phyloP scores from a whole-genome alignment of 1,284 basidiomycete species.

The Cutaneotrichosporon cutaneum region DNA sequence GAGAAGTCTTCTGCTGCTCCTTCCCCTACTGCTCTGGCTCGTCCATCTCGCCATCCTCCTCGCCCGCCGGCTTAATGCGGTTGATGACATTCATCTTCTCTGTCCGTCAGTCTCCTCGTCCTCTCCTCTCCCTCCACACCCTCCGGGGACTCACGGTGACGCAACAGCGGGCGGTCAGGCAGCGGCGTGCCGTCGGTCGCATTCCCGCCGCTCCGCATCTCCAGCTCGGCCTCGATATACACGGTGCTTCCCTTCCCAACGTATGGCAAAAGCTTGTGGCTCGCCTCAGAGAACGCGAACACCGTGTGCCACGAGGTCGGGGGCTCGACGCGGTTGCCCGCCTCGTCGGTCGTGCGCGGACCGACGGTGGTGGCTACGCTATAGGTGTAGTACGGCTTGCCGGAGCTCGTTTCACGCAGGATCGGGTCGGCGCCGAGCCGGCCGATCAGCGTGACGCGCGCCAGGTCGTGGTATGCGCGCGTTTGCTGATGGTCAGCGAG shows the following conservation, averaged over 20 bases:
- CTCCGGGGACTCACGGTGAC: slow-evolving; percentile 39
- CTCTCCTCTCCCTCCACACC: neutral
- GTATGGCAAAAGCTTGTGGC: slow-evolving; percentile 30
- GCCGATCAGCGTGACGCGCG: slow-evolving; percentile 43
- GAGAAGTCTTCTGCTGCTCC: neutral
- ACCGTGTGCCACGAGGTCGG: slow-evolving; percentile 48
- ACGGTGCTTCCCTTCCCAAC: slow-evolving; percentile 46
- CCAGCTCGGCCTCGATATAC: slow-evolving; percentile 48
- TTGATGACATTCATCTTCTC: slow-evolving; percentile 36
- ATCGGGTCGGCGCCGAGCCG: slow-evolving; percentile 46
- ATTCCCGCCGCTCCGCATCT: slow-evolving; percentile 36
- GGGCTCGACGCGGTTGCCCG: slow-evolving; percentile 26
- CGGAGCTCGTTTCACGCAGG: slow-evolving; percentile 33
- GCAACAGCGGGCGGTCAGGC: slow-evolving; percentile 37
- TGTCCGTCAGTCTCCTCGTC: slow-evolving; percentile 11
- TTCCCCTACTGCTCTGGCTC: slow-evolving; percentile 7
- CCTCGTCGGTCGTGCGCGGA: slow-evolving; percentile 21
- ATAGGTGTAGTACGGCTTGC: slow-evolving; percentile 46
- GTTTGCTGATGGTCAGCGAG: too few relatives aligned
- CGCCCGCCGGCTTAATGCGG: slow-evolving; percentile 25
- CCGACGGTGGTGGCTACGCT: slow-evolving; percentile 39
- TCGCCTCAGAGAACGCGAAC: slow-evolving; percentile 43
- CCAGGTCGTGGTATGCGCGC: slow-evolving; percentile 30
- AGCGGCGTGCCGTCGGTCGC: slow-evolving; percentile 28
- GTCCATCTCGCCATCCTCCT: slow-evolving; percentile 19